Evolutionary conservation across 1,284 basidiomycete species (phyloP).

Genomic region (Marasmius fiardii): DNA sequence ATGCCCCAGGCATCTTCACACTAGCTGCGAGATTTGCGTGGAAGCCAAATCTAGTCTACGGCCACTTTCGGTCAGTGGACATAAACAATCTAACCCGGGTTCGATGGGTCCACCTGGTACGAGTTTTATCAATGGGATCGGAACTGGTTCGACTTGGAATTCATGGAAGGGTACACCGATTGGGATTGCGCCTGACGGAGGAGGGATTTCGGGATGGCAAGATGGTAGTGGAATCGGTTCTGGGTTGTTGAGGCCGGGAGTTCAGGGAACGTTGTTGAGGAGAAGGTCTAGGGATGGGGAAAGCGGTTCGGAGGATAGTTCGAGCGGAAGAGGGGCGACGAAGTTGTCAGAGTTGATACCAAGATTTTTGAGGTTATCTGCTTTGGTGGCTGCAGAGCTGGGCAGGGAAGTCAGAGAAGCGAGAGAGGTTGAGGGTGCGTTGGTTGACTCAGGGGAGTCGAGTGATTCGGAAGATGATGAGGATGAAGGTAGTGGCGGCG

Average conservation of each 20-base stretch:
- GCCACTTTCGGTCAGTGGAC: slow-evolving; percentile 23
- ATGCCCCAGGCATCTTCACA: slow-evolving; percentile 69
- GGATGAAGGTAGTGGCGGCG: neutral
- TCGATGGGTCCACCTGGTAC: neutral
- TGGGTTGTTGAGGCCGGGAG: slow-evolving; percentile 53
- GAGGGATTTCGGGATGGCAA: slow-evolving; percentile 64
- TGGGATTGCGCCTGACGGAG: slow-evolving; percentile 36
- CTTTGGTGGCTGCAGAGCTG: slow-evolving; percentile 69
- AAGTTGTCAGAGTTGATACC: slow-evolving; percentile 67
- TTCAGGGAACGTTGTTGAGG: slow-evolving; percentile 52
- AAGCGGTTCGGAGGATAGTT: slow-evolving; percentile 12
- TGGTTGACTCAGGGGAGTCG: neutral
- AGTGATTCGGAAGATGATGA: neutral
- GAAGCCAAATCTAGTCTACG: slow-evolving; percentile 43
- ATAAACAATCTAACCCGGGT: slow-evolving; percentile 11
- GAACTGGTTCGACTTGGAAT: slow-evolving; percentile 11
- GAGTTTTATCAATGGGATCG: slow-evolving; percentile 1
- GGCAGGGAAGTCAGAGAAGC: slow-evolving; percentile 55
- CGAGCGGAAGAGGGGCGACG: slow-evolving; percentile 48
- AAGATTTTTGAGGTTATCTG: slow-evolving; percentile 70
- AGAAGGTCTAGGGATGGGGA: slow-evolving; percentile 33
- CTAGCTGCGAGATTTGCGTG: slow-evolving; percentile 70
- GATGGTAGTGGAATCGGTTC: slow-evolving; percentile 69
- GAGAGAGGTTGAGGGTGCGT: slow-evolving; percentile 1
- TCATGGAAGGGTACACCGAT: slow-evolving; percentile 29